Evolutionary conservation across 2,329 filamentous ascomycete species (phyloP).

Genomic region (Sporothrix euskadiensis): DNA sequence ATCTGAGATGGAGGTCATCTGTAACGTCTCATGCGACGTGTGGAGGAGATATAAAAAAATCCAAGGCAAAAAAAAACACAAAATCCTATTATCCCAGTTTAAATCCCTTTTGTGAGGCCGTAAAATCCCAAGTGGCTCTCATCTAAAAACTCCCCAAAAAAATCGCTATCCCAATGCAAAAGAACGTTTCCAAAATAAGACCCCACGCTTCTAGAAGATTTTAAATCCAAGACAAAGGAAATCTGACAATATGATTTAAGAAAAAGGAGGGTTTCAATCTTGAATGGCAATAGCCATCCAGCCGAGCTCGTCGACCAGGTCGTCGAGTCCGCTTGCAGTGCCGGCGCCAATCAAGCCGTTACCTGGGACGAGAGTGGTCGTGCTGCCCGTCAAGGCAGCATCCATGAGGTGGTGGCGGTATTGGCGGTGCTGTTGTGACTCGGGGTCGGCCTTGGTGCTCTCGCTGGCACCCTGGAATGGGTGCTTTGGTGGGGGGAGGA

Average conservation of each 20-base stretch:
- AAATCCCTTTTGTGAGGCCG: not conserved
- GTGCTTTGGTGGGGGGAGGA: slow-evolving; percentile 15
- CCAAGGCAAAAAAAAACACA: not conserved
- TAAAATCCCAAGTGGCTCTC: not conserved
- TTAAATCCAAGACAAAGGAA: slow-evolving; percentile 2
- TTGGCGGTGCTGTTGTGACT: slow-evolving; percentile 23
- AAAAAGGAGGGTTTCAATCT: slow-evolving; percentile 27
- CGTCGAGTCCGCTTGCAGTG: slow-evolving; percentile 37
- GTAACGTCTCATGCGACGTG: slow-evolving; percentile 2
- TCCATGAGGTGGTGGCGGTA: slow-evolving; percentile 37
- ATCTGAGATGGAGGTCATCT: not conserved
- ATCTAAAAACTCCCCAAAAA: slow-evolving; percentile 4
- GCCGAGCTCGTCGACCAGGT: slow-evolving; percentile 48
- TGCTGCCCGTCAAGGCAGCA: slow-evolving; percentile 33
- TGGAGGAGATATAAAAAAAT: not conserved
- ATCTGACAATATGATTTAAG: not conserved
- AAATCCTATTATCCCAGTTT: not conserved
- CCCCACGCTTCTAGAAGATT: not conserved
- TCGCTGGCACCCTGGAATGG: not conserved
- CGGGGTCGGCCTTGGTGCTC: slow-evolving; percentile 9
- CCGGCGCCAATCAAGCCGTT: slow-evolving; percentile 34
- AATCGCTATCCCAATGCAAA: slow-evolving; percentile 19
- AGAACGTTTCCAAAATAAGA: not conserved
- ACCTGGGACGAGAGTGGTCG: slow-evolving; percentile 38
- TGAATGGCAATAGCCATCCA: slow-evolving; percentile 55